Base-by-base conservation (phyloP, 129 eudicot species). In the Arctium lappa region DNA sequence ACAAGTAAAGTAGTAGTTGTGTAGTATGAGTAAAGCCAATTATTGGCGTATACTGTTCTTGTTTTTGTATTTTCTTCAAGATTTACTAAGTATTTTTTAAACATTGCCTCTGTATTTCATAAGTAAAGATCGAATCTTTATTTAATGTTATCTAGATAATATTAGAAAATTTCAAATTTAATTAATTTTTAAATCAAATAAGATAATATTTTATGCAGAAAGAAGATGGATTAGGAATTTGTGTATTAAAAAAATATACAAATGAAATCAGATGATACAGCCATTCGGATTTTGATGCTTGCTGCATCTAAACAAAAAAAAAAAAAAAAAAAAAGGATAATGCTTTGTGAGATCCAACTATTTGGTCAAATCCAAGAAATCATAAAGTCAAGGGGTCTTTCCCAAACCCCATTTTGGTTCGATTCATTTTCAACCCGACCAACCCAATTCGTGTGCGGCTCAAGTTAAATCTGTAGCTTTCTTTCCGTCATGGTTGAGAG, bases 41-140 rank as follows among this genome's bases (percentile, higher is more conserved):
- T 30, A 85, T 42, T 84, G 83, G 88, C 81, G 88, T 84, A 87
- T 84, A 37, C 27, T 30, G 83, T 84, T 56, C 1, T 56, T 80
- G 69, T 40, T 46, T 80, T 42, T 70, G 78, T 77, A 79, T 73
- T 84, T 74, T 73, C 83, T 84, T 73, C 71, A 84, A 84, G 83
- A 42, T 84, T 73, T 36, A 50, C 73, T 9, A 79, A 15, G 12
- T 16, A 1, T 16, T 4, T 16, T 15, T 56, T 16, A 56, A 53
- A 53, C 46, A 40, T 0, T 10, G 2, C 9, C 12, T 42, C 50
- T 42, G 50, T 42, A 42, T 56, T 56, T 56, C 65, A 3, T 3
- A 56, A 56, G 29, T n/a, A n/a, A n/a, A 60, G 29, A 60, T 60
- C 2, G 30, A 7, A 60, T 60, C 68, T 60, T 60, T 60, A 18